Evolutionary conservation across 2,329 filamentous ascomycete genomes (phyloP).

Genomic region (Colletotrichum simmondsii): DNA sequence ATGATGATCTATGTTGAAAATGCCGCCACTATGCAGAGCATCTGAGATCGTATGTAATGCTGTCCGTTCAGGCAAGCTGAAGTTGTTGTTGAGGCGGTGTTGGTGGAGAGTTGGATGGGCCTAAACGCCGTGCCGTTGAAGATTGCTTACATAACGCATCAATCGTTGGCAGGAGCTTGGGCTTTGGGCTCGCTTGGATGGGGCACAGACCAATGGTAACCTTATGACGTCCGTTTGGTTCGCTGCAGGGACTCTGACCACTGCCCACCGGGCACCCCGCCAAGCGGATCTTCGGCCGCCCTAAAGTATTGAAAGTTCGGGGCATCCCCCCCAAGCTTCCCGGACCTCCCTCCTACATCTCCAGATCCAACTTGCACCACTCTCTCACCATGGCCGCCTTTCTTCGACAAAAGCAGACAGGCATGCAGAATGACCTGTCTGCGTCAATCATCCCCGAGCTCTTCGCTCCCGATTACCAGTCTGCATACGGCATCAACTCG

Average conservation of each 20-base stretch:
- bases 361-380: constrained; percentile 33
- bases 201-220: constrained; percentile 16
- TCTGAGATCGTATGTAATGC: neutral
- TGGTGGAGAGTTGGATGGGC: neutral
- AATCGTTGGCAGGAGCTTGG: neutral
- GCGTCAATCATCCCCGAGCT: constrained; percentile 80
- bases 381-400: constrained; percentile 63
- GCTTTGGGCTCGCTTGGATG: neutral
- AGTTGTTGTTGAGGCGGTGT: neutral
- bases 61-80: neutral
- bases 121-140: neutral
- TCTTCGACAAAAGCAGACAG: constrained; percentile 90
- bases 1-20: neutral
- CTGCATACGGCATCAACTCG: constrained; percentile 84
- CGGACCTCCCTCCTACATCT: constrained; percentile 23
- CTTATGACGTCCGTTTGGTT: constrained; percentile 26
- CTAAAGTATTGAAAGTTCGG: constrained; percentile 20
- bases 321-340: neutral
- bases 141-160: neutral
- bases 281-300: constrained; percentile 24
- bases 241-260: constrained; percentile 26
- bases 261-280: constrained; percentile 25
- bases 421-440: constrained; percentile 91
- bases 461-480: constrained; percentile 86
- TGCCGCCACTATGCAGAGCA: neutral